phyloP scores from a whole-genome alignment of 345 rosid species.

The Corchorus olitorius region DNA sequence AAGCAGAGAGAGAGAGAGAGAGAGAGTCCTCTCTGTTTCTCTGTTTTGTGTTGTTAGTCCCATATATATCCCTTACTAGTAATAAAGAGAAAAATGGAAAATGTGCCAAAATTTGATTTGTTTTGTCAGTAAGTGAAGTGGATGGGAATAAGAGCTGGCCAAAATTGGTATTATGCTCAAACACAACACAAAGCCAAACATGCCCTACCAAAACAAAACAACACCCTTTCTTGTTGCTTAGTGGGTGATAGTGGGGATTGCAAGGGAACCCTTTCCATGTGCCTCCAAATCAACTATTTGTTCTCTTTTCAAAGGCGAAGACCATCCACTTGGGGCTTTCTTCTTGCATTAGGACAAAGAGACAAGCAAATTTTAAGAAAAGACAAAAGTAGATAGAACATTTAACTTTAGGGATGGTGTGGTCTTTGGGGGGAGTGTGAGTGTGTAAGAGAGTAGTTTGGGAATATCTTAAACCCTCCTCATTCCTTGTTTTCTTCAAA shows the following conservation, averaged over 20 bases:
- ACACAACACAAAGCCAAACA: conserved; percentile 38
- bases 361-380: conserved; percentile 24
- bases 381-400: conserved; percentile 22
- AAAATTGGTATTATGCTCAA: conserved; percentile 38
- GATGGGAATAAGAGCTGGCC: conserved; percentile 63
- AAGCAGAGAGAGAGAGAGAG: conserved; percentile 18
- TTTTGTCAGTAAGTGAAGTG: conserved; percentile 35
- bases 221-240: conserved; percentile 45
- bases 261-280: conserved; percentile 31
- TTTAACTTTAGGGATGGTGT: conserved; percentile 29
- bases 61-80: conserved; percentile 6
- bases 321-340: conserved; percentile 33
- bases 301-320: conserved; percentile 27
- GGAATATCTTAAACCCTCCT: conserved; percentile 7
- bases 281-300: conserved; percentile 47
- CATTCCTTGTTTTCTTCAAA: not conserved
- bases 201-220: conserved; percentile 55
- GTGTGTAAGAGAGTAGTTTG: not conserved
- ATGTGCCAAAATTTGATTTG: not conserved
- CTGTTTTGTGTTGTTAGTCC: not conserved
- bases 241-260: conserved; percentile 50
- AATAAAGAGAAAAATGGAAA: too few relatives aligned
- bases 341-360: conserved; percentile 32
- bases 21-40: conserved; percentile 26
- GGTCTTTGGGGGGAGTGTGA: conserved; percentile 22